phyloP scores from a whole-genome alignment of 495 filamentous ascomycete genomes.

The Pseudotulostoma volvatum region DNA sequence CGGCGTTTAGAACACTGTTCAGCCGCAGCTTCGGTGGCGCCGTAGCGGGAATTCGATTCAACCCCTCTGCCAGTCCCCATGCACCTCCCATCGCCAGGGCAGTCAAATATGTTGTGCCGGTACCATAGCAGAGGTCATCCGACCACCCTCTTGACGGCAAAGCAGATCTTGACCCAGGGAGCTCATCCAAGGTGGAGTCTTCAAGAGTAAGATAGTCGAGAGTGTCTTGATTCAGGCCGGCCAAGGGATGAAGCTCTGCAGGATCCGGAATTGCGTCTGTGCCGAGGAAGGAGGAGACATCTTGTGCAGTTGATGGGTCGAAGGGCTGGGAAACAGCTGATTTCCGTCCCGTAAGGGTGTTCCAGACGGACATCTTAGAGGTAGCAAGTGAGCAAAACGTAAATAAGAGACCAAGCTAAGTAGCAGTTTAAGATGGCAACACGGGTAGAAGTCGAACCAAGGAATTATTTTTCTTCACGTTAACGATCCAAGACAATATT shows the following conservation, averaged over 20 bases:
- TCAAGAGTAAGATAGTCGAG: slow-evolving; percentile 90
- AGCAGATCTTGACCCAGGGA: slow-evolving; percentile 72
- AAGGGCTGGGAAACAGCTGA: slow-evolving; percentile 45
- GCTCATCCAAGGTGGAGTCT: slow-evolving; percentile 71
- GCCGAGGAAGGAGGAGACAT: slow-evolving; percentile 68
- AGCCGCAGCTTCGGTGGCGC: slow-evolving; percentile 80
- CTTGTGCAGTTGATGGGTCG: slow-evolving; percentile 52
- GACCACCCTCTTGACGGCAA: slow-evolving; percentile 93
- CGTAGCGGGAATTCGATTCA: slow-evolving; percentile 50
- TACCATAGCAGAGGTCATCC: slow-evolving; percentile 95
- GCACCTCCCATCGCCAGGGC: slow-evolving; percentile 74
- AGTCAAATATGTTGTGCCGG: slow-evolving; percentile 79
- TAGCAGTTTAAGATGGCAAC: neutral
- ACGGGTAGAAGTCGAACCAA: too few relatives aligned
- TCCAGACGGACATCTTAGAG: slow-evolving; percentile 64
- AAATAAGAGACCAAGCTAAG: neutral
- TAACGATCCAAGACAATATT: too few relatives aligned
- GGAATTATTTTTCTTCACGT: too few relatives aligned
- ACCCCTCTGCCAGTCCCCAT: slow-evolving; percentile 81
- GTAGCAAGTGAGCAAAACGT: slow-evolving; percentile 1
- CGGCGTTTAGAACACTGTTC: slow-evolving; percentile 82
- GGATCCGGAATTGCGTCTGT: slow-evolving; percentile 62
- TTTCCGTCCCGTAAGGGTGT: slow-evolving; percentile 72
- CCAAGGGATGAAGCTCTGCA: slow-evolving; percentile 77
- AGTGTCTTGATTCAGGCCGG: slow-evolving; percentile 77